These are phyloP conservation scores for Pythium aristosporum DNA, from an alignment of 352 stramenopile genomes.

Conservation along the genomic window DNA sequence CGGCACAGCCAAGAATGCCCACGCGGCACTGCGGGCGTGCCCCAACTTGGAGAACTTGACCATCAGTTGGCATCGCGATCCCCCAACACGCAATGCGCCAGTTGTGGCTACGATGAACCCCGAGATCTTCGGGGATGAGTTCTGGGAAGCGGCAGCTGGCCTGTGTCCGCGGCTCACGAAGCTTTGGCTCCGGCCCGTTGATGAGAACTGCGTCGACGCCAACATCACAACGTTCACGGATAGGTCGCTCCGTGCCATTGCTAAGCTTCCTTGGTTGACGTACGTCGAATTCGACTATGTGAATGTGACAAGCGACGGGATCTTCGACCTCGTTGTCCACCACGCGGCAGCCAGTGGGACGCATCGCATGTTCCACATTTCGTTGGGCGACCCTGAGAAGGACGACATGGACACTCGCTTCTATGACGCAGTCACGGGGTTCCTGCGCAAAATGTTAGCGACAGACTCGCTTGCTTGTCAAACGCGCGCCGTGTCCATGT, in stretches of 20 bases:
- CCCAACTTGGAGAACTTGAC: not conserved
- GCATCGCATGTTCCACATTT: not conserved
- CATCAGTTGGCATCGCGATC: not conserved
- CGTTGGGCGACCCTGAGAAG: not conserved
- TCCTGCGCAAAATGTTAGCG: not conserved
- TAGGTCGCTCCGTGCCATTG: not conserved
- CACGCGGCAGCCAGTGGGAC: not conserved
- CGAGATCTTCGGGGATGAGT: constrained; percentile 8
- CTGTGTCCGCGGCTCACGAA: not conserved
- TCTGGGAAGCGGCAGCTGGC: constrained; percentile 2
- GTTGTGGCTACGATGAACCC: constrained; percentile 1
- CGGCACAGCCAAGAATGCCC: not conserved
- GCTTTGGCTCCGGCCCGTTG: not conserved
- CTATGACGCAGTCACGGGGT: not conserved
- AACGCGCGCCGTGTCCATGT: not conserved
- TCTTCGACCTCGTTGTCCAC: not conserved
- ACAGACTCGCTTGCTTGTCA: not conserved
- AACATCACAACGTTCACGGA: not conserved
- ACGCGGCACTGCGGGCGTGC: constrained; percentile 1
- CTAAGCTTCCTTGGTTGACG: not conserved
- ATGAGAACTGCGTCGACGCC: not conserved
- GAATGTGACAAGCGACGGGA: constrained; percentile 1
- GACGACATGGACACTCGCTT: not conserved
- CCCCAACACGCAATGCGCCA: not conserved
- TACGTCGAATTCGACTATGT: not conserved